Evolutionary conservation across 179 eudicot species (phyloP).

Genomic region (Beta macrorhiza): DNA sequence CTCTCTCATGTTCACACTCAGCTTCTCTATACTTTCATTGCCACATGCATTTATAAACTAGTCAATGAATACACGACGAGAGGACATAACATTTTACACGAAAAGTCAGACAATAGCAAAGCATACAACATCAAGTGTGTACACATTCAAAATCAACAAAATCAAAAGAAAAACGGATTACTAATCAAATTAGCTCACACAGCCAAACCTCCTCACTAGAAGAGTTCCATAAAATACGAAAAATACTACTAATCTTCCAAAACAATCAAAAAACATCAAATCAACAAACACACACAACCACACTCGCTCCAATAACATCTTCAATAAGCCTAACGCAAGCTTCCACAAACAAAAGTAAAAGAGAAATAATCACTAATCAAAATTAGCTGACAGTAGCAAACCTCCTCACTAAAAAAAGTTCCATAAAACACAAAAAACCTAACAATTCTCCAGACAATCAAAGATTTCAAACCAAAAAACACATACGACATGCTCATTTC

Average conservation of each 20-base stretch:
- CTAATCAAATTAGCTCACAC: not conserved
- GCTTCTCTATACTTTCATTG: not conserved
- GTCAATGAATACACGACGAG: not conserved
- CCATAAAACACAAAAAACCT: not conserved
- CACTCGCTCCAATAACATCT: not conserved
- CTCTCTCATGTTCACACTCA: not conserved
- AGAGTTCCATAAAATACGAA: not conserved
- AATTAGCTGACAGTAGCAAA: not conserved
- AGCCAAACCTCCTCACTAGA: not conserved
- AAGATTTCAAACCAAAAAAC: no score
- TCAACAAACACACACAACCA: not conserved
- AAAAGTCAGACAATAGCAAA: not conserved
- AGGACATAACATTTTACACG: not conserved
- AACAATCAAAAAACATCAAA: not conserved
- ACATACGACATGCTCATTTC: not conserved
- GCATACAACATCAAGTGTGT: not conserved
- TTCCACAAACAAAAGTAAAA: not conserved
- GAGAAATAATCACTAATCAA: not conserved
- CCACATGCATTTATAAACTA: not conserved
- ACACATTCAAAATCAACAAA: not conserved
- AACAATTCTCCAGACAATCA: not conserved
- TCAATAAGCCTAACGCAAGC: not conserved
- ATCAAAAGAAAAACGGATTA: not conserved
- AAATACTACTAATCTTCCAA: not conserved
- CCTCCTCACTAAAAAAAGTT: not conserved